Conservation (phyloP, 1,284 basidiomycete genomes). For the Cutaneotrichosporon sp. region DNA sequence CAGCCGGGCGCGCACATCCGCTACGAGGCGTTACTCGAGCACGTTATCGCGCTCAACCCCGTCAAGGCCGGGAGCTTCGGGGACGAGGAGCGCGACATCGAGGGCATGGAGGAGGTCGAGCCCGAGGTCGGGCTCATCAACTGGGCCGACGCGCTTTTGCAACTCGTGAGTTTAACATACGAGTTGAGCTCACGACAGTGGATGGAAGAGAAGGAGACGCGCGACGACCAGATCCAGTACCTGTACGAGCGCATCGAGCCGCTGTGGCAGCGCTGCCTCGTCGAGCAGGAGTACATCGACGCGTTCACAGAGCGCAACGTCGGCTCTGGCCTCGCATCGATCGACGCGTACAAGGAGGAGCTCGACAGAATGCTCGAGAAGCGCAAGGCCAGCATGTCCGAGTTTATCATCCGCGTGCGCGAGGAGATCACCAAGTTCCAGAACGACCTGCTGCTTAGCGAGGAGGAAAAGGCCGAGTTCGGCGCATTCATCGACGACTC, state of each 20-base stretch:
- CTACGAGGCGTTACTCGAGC: constrained; percentile 34
- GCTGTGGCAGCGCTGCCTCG: constrained; percentile 45
- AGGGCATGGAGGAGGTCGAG: constrained; percentile 46
- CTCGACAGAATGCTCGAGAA: constrained; percentile 85
- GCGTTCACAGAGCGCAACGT: constrained; percentile 50
- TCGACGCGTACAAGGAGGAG: constrained; percentile 75
- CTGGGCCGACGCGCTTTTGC: constrained; percentile 41
- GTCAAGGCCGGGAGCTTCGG: constrained; percentile 23
- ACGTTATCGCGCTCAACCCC: constrained; percentile 31
- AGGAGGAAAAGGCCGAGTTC: constrained; percentile 79
- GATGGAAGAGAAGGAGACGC: constrained; percentile 36
- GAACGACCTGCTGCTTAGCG: constrained; percentile 82
- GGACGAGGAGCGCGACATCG: constrained; percentile 36
- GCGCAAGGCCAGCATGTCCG: constrained; percentile 81
- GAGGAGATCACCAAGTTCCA: constrained; percentile 79
- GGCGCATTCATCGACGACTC: constrained; percentile 79
- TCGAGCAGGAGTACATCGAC: constrained; percentile 47
- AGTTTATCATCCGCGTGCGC: constrained; percentile 80
- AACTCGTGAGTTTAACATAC: constrained; percentile 29
- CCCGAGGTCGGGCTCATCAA: constrained; percentile 45
- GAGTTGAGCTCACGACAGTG: constrained; percentile 34
- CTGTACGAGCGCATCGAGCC: constrained; percentile 51
- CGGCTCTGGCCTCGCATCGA: constrained; percentile 44
- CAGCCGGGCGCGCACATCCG: constrained; percentile 32
- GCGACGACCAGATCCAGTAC: constrained; percentile 48